These are phyloP conservation scores for Candida sanyiensis DNA, from an alignment of 805 yeast genomes.

Conservation along the genomic window DNA sequence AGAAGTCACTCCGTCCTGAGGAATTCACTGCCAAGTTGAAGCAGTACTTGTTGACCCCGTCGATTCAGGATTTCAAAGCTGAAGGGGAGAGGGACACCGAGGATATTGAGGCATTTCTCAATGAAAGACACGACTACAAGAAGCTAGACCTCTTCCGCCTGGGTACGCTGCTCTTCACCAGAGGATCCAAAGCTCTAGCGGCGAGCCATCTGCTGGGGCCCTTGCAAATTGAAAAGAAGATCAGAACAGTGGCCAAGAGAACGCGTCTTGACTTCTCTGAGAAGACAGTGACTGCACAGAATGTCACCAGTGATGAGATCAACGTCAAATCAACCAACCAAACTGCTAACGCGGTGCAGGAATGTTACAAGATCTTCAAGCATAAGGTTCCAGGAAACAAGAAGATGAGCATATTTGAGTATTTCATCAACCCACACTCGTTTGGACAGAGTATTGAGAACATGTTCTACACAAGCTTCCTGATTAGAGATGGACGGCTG, in stretches of 20 bases:
- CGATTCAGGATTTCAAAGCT: slow-evolving; percentile 13
- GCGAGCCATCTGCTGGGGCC: slow-evolving; percentile 70
- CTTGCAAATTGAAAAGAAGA: slow-evolving; percentile 51
- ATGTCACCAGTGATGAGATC: slow-evolving; percentile 47
- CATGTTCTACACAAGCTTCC: slow-evolving; percentile 74
- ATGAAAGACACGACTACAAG: slow-evolving; percentile 32
- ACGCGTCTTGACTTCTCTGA: slow-evolving; percentile 39
- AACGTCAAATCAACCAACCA: slow-evolving; percentile 46
- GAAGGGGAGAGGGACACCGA: slow-evolving; percentile 18
- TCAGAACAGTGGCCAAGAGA: slow-evolving; percentile 30
- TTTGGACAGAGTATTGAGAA: slow-evolving; percentile 80
- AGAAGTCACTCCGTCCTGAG: slow-evolving; percentile 41
- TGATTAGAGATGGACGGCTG: slow-evolving; percentile 67
- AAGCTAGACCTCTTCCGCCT: slow-evolving; percentile 54
- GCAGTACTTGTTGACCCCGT: slow-evolving; percentile 32
- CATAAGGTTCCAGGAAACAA: slow-evolving; percentile 29
- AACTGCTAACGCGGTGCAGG: slow-evolving; percentile 59
- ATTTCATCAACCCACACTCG: slow-evolving; percentile 69
- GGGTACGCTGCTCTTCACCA: slow-evolving; percentile 45
- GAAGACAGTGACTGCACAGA: slow-evolving; percentile 46
- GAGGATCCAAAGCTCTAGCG: slow-evolving; percentile 43
- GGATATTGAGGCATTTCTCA: slow-evolving; percentile 23
- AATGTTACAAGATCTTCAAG: slow-evolving; percentile 40
- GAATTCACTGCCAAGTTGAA: slow-evolving; percentile 40
- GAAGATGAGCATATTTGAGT: slow-evolving; percentile 53